Evolutionary conservation across 768 basidiomycete genomes (phyloP).

Genomic region (Favolaschia claudopus): DNA sequence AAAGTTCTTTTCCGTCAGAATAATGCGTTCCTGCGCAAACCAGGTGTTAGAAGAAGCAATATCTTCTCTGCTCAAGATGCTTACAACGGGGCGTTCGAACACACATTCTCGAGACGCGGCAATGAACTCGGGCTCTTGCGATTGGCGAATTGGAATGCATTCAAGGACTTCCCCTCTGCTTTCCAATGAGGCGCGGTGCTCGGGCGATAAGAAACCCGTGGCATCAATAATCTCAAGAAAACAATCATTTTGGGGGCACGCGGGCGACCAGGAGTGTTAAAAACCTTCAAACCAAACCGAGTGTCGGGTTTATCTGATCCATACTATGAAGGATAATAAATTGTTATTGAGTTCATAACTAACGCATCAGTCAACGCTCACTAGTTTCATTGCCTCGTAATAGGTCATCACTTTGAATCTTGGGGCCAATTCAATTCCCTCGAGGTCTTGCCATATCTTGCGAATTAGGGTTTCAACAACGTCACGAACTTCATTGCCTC

Average conservation of each 20-base stretch:
- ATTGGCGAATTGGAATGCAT: conserved; percentile 54
- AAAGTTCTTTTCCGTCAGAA: conserved; percentile 54
- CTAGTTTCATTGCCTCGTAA: conserved; percentile 87
- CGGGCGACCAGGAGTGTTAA: conserved; percentile 4
- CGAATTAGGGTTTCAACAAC: conserved; percentile 79
- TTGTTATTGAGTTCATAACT: conserved; percentile 9
- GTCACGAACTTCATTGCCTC: conserved; percentile 81
- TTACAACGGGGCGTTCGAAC: conserved; percentile 37
- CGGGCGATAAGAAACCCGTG: conserved; percentile 44
- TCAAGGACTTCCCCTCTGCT: conserved; percentile 47
- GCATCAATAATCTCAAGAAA: conserved; percentile 53
- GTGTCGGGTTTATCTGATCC: conserved; percentile 96
- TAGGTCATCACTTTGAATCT: conserved; percentile 88
- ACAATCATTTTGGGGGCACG: conserved; percentile 9
- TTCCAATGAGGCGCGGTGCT: conserved; percentile 37
- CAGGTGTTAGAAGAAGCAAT: conserved; percentile 26
- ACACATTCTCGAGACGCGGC: conserved; percentile 47
- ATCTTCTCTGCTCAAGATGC: conserved; percentile 19
- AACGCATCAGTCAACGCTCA: conserved; percentile 49
- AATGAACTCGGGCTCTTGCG: conserved; percentile 48
- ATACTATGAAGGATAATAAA: conserved; percentile 59
- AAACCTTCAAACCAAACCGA: conserved; percentile 86
- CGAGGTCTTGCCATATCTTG: conserved; percentile 76
- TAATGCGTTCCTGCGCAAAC: conserved; percentile 54
- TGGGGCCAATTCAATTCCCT: conserved; percentile 66